Evolutionary conservation across 129 eudicot species (phyloP).

Genomic region (Logfia minima): DNA sequence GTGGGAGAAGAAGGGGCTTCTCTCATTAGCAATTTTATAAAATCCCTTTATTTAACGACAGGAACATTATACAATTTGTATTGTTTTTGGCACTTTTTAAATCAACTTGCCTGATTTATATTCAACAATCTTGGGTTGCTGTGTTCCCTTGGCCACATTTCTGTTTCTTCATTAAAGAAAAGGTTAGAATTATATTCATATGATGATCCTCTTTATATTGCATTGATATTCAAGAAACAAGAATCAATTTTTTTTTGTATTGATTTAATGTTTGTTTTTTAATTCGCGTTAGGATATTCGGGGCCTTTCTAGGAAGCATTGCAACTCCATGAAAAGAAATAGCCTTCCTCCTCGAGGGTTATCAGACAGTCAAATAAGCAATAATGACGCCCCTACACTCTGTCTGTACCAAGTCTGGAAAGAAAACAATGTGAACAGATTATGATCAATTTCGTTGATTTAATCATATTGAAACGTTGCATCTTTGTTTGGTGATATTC

Average conservation of each 20-base stretch:
- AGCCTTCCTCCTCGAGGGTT: conserved; percentile 33
- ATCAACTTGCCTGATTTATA: conserved; percentile 19
- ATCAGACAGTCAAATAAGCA: conserved; percentile 34
- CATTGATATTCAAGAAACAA: not conserved
- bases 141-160: conserved; percentile 42
- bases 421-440: conserved; percentile 52
- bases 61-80: not conserved
- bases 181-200: conserved; percentile 11
- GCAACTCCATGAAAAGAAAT: conserved; percentile 41
- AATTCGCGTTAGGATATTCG: conserved; percentile 30
- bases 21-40: conserved; percentile 26
- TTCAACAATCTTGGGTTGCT: conserved; percentile 29
- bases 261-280: not conserved
- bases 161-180: conserved; percentile 30
- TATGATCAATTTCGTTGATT: conserved; percentile 1
- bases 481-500: too few species aligned
- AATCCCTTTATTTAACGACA: conserved; percentile 20
- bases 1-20: conserved; percentile 44
- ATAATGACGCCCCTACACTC: conserved; percentile 31
- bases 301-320: conserved; percentile 42
- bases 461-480: too few species aligned
- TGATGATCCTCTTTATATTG: not conserved
- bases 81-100: conserved; percentile 1
- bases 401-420: conserved; percentile 62
- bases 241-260: not conserved